A percentile compares a stretch with the other conserved stretches of the same genome.
Evolutionary conservation across 176 grass and related monocot species (phyloP).

Genomic region (maize (Zea mays)): Zm-B73-REFERENCE-NAM-5.0 NC_050102.1:11353501-11354000

Average conservation of each 20-base stretch:
- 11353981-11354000: conserved; percentile 96
- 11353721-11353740: conserved; percentile 98
- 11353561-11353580: conserved; percentile 93
- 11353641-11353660: conserved; percentile 58
- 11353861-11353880: conserved; percentile 61
- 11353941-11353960: conserved; percentile 33
- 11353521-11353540: conserved; percentile 63
- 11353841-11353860: conserved; percentile 97
- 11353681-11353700: conserved; percentile 3
- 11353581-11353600: conserved; percentile 93
- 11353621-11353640: conserved; percentile 99
- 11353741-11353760: conserved; percentile 90
- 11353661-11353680: background rate
- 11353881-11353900: conserved; percentile 5
- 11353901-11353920: background rate
- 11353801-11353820: conserved; percentile 86
- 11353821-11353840: conserved; percentile 97
- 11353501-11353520: conserved; percentile 30
- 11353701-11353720: conserved; percentile 58
- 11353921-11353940: background rate
- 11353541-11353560: conserved; percentile 99
- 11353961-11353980: conserved; percentile 98
- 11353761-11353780: conserved; percentile 85
- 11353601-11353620: conserved; percentile 79
- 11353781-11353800: conserved; percentile 61